Evolutionary conservation across 2,329 filamentous ascomycete genomes (phyloP).

Genomic region (Aspergillus spinulosporus): DNA sequence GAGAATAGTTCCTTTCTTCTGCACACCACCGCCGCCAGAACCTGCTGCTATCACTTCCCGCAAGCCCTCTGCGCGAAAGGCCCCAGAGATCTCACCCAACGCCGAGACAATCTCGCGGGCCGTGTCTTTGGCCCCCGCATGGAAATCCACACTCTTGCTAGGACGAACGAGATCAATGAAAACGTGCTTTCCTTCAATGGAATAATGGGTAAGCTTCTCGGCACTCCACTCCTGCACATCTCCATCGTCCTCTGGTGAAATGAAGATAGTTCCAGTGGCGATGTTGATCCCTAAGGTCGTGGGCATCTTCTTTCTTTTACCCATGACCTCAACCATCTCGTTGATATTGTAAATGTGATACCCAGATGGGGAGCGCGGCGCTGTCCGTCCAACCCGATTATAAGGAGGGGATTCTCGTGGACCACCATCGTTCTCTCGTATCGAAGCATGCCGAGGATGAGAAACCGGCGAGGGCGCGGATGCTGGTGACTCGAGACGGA

Average conservation of each 20-base stretch:
- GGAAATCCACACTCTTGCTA: conserved; percentile 93
- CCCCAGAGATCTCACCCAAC: conserved; percentile 85
- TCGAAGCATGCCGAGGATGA: conserved; percentile 33
- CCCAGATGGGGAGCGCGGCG: conserved; percentile 67
- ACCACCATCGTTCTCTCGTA: conserved; percentile 40
- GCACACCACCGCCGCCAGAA: conserved; percentile 55
- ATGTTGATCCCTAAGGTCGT: conserved; percentile 95
- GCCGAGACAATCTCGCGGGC: conserved; percentile 88
- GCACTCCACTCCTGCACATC: conserved; percentile 90
- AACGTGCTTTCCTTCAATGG: conserved; percentile 95
- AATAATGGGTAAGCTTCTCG: conserved; percentile 95
- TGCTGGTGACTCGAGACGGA: conserved; percentile 57
- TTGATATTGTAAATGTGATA: conserved; percentile 97
- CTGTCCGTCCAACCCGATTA: conserved; percentile 52
- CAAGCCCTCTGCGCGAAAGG: conserved; percentile 74
- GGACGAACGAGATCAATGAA: conserved; percentile 91
- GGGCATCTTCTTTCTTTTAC: conserved; percentile 96
- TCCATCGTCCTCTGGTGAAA: conserved; percentile 83
- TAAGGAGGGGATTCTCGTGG: conserved; percentile 58
- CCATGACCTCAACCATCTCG: conserved; percentile 95
- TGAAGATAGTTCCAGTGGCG: conserved; percentile 82
- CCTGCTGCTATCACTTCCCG: conserved; percentile 83
- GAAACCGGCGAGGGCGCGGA: conserved; percentile 55
- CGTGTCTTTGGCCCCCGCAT: conserved; percentile 95
- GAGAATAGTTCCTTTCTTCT: conserved; percentile 81